Base-by-base conservation (phyloP, 108 stramenopile species). In the Schizochytrium sp. region DNA sequence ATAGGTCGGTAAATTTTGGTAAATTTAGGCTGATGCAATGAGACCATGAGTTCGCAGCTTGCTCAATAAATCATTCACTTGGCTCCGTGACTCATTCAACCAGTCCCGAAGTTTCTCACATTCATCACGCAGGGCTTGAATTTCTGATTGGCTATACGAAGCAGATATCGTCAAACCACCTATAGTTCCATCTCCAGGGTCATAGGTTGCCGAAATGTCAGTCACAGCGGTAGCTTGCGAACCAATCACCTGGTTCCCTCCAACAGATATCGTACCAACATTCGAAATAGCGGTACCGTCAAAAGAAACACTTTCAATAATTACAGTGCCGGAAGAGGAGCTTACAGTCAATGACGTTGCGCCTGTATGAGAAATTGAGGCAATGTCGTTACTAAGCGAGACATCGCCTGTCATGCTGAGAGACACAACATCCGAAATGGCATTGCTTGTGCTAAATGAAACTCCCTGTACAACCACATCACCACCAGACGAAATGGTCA, bases 101-200 rank as follows among this genome's bases (percentile, higher is more conserved):
- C 47, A 55, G 76, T 83, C 76, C 5, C 76, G 76, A 47, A 83
- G 28, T 10, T 83, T 49, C 3, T 83, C 28, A 42, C 76, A 83
- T 17, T 83, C 47, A 42, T 49, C 53, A 38, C 53, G 47, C 5
- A 83, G 76, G 0, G 76, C 53, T 42, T 83, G 50, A 10, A 83
- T 53, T n/a, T 83, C 76, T 56, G 76, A 7, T 10, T 49, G 76
- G 0, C 50, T 83, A 10, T n/a, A 38, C 13, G 76, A 38, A 5
- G 76, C 47, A 7, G 76, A 83, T 10, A 83, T 55, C 8, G 47
- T 55, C 53, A 83, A 83, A 13, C 28, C n/a, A 10, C 76, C 40
- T 10, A 83, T 83, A 7, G 17, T 42, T 42, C 28, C 2, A 7
- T 17, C 76, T 47, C 53, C 53, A 49, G 76, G 76, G 2, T 55